These are phyloP conservation scores for Phytophthora chlamydospora DNA, from an alignment of 352 stramenopile genomes.

Conservation along the genomic window DNA sequence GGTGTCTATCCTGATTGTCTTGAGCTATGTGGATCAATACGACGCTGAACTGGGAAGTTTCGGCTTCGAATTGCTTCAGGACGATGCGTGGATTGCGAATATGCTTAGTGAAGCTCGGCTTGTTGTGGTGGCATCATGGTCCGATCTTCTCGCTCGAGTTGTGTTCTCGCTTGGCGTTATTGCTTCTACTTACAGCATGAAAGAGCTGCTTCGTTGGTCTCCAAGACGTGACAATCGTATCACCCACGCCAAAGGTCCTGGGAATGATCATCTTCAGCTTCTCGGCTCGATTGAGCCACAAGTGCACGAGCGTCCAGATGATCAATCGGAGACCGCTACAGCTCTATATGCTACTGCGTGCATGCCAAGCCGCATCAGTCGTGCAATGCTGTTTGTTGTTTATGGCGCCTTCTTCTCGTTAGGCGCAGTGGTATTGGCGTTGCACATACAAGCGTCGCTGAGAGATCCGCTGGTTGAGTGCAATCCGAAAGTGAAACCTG, in stretches of 20 bases:
- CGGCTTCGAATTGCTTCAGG: conserved; percentile 3
- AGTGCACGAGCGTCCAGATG: too few species aligned
- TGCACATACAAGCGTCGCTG: conserved; percentile 14
- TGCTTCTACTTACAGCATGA: conserved; percentile 12
- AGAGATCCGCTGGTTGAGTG: conserved; percentile 9
- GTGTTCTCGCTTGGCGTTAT: conserved; percentile 18
- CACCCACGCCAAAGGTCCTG: not conserved
- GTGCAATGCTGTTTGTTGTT: not conserved
- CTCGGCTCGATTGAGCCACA: too few species aligned
- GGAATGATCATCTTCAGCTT: too few species aligned
- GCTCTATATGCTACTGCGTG: too few species aligned
- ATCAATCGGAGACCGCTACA: too few species aligned
- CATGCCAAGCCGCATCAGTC: not conserved
- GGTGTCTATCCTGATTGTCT: conserved; percentile 11
- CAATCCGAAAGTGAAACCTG: conserved; percentile 20
- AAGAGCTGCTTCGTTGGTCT: conserved; percentile 7
- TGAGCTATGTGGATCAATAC: conserved; percentile 7
- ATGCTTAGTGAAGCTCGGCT: conserved; percentile 25
- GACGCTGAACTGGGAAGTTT: not conserved
- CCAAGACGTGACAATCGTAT: not conserved
- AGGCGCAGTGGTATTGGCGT: conserved; percentile 10
- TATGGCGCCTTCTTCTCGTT: conserved; percentile 1
- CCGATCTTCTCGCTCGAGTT: conserved; percentile 10
- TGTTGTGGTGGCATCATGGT: conserved; percentile 28
- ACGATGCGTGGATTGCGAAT: conserved; percentile 9